Conservation (phyloP, 805 yeast genomes). For the Wickerhamiella sorbophila region DNA sequence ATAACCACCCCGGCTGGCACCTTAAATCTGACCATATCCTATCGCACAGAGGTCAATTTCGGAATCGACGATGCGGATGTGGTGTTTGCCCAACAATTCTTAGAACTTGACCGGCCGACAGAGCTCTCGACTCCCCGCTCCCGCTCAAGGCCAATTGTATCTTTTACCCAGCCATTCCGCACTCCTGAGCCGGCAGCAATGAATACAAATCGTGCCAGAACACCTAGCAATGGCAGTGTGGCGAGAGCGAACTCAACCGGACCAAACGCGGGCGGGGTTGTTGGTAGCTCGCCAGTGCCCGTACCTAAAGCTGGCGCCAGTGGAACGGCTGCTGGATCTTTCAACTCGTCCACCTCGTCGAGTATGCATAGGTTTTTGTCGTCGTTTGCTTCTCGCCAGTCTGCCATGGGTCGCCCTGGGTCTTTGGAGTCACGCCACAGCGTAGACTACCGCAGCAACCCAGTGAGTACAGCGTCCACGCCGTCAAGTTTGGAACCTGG, state of each 20-base stretch:
- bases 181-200: constrained; percentile 4
- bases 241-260: not conserved
- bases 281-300: constrained; percentile 1
- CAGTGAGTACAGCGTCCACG: constrained; percentile 14
- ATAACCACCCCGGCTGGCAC: constrained; percentile 65
- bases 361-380: constrained; percentile 19
- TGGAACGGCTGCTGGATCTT: not conserved
- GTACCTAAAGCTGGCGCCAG: constrained; percentile 2
- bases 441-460: constrained; percentile 10
- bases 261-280: not conserved
- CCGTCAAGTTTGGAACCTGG: constrained; percentile 23
- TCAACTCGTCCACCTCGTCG: constrained; percentile 8
- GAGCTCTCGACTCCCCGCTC: constrained; percentile 5
- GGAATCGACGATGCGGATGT: constrained; percentile 53
- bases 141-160: not conserved
- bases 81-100: constrained; percentile 42
- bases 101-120: constrained; percentile 30
- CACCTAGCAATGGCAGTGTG: constrained; percentile 2
- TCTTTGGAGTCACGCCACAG: constrained; percentile 8
- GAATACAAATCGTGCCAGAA: not conserved
- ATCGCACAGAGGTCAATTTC: constrained; percentile 58
- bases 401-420: constrained; percentile 17
- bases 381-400: constrained; percentile 26
- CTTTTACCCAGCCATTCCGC: constrained; percentile 16
- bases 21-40: constrained; percentile 61